Conservation (phyloP, 2,329 filamentous ascomycete genomes). For the Chrysoporthe cubensis region DNA sequence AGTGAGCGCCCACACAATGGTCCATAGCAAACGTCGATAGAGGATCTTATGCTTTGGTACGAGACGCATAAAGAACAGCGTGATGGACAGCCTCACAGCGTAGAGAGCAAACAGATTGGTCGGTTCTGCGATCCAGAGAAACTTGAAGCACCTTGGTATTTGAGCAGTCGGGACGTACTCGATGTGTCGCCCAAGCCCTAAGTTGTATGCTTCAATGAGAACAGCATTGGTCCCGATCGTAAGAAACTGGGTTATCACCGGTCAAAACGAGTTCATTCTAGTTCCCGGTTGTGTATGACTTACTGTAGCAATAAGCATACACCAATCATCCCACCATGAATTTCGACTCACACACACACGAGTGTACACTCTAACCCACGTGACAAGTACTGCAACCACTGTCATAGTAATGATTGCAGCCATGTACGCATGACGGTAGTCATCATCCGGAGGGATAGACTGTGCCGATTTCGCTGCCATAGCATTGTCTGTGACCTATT, state of each 20-base stretch:
- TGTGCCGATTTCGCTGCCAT: constrained; percentile 1
- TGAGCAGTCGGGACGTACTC: background rate
- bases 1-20: background rate
- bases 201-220: background rate
- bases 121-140: constrained; percentile 1
- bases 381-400: background rate
- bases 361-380: constrained; percentile 8
- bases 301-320: constrained; percentile 3
- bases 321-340: constrained; percentile 1
- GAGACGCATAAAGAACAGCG: constrained; percentile 1
- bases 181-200: constrained; percentile 5
- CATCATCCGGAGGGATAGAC: constrained; percentile 5
- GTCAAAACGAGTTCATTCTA: background rate
- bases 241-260: background rate
- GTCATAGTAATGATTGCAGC: background rate
- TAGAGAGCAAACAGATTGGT: constrained; percentile 5
- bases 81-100: background rate
- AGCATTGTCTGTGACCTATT: too few species aligned
- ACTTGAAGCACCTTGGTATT: background rate
- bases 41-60: background rate
- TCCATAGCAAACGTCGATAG: background rate
- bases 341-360: constrained; percentile 1
- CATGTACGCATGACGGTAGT: constrained; percentile 5
- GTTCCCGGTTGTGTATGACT: background rate
- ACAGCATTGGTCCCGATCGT: constrained; percentile 5